Evolutionary conservation across 257 asterid species (phyloP).

Genomic region (Plantago major): DNA sequence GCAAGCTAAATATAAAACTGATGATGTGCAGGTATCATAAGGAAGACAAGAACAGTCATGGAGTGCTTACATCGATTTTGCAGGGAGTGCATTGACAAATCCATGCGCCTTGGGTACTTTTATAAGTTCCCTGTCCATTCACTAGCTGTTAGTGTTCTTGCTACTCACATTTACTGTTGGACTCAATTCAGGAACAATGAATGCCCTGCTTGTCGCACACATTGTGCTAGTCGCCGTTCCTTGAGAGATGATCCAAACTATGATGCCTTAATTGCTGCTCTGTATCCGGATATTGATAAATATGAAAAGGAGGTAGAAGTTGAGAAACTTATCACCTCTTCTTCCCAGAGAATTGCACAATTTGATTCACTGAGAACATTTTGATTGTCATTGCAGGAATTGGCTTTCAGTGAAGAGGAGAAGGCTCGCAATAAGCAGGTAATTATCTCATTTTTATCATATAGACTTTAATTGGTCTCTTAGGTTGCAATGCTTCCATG

Average conservation of each 20-base stretch:
- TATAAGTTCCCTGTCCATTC: conserved; percentile 21
- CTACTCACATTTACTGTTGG: conserved; percentile 17
- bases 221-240: conserved; percentile 99
- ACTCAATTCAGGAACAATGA: conserved; percentile 75
- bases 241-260: conserved; percentile 97
- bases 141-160: conserved; percentile 15
- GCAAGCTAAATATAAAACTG: conserved; percentile 16
- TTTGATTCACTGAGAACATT: conserved; percentile 23
- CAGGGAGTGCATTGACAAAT: conserved; percentile 98
- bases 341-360: conserved; percentile 9
- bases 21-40: conserved; percentile 63
- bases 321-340: conserved; percentile 22
- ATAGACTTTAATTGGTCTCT: conserved; percentile 3
- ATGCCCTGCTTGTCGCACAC: conserved; percentile 99
- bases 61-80: conserved; percentile 99
- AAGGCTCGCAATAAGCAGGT: conserved; percentile 94
- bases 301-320: conserved; percentile 86
- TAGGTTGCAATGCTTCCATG: conserved; percentile 7
- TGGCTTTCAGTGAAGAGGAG: conserved; percentile 94
- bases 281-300: conserved; percentile 92
- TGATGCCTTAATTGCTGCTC: conserved; percentile 79
- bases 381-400: conserved; percentile 52
- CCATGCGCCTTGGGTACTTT: conserved; percentile 94
- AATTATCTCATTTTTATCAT: conserved; percentile 17
- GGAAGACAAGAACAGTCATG: conserved; percentile 99